Conservation (phyloP, 306 rosid genomes). For the Dalbergia cultrata region DNA sequence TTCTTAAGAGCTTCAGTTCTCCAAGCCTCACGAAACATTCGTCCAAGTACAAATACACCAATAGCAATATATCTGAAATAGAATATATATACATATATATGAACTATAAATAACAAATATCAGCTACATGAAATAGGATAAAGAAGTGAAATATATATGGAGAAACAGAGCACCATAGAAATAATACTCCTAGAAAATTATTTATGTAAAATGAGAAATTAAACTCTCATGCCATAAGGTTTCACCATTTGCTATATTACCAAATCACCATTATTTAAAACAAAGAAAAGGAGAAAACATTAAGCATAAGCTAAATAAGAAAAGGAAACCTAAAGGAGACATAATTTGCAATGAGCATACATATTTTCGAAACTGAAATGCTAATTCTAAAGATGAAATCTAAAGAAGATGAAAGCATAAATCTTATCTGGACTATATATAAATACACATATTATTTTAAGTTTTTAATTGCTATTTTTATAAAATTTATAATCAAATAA, state of each 20-base stretch:
- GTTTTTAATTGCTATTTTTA: no score
- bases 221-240: constrained; percentile 1
- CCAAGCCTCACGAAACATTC: constrained; percentile 91
- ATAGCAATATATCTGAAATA: constrained; percentile 90
- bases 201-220: constrained; percentile 2
- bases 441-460: no score
- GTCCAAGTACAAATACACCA: constrained; percentile 97
- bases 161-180: constrained; percentile 38
- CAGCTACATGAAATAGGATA: constrained; percentile 11
- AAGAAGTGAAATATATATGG: constrained; percentile 21
- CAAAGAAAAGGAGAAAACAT: constrained; percentile 15
- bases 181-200: constrained; percentile 34
- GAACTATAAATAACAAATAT: not conserved
- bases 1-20: constrained; percentile 75
- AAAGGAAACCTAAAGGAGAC: constrained; percentile 26
- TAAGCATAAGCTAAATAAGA: constrained; percentile 31
- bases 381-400: no score
- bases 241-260: constrained; percentile 33
- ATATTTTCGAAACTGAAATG: constrained; percentile 82
- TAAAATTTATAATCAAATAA: no score
- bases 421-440: no score
- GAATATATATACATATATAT: constrained; percentile 14
- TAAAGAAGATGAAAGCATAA: no score
- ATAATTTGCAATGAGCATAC: constrained; percentile 60
- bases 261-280: constrained; percentile 25